These are phyloP conservation scores for Tetramitus jugosus DNA, from an alignment of 208 protist genomes.

Conservation along the genomic window DNA sequence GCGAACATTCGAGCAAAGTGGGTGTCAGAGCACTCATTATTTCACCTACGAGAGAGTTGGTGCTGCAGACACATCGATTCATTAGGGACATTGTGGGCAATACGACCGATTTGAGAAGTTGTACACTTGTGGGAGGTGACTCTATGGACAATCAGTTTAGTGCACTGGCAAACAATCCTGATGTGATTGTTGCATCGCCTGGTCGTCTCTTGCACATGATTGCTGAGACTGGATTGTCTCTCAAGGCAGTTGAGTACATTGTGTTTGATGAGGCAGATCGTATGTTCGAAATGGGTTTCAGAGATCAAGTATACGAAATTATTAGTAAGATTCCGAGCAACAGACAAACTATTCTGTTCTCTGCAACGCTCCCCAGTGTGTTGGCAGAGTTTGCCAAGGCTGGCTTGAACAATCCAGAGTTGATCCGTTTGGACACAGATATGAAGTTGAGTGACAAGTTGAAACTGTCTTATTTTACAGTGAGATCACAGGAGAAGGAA, in stretches of 20 bases:
- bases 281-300: slow-evolving; percentile 82
- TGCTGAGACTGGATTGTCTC: slow-evolving; percentile 79
- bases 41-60: slow-evolving; percentile 95
- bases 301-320: slow-evolving; percentile 54
- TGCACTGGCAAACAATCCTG: slow-evolving; percentile 85
- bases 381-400: slow-evolving; percentile 48
- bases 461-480: slow-evolving; percentile 77
- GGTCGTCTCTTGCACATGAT: slow-evolving; percentile 95
- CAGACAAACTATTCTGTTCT: slow-evolving; percentile 31
- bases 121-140: slow-evolving; percentile 90
- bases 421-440: slow-evolving; percentile 95
- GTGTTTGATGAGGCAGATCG: slow-evolving; percentile 99
- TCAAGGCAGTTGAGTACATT: slow-evolving; percentile 79
- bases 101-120: slow-evolving; percentile 78
- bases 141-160: slow-evolving; percentile 94
- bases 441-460: slow-evolving; percentile 89
- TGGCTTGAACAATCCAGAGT: slow-evolving; percentile 85
- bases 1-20: slow-evolving; percentile 71
- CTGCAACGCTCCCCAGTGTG: slow-evolving; percentile 29
- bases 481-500: slow-evolving; percentile 86
- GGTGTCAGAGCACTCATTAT: slow-evolving; percentile 92
- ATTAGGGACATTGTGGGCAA: slow-evolving; percentile 75
- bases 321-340: neutral
- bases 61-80: slow-evolving; percentile 92
- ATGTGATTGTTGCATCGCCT: slow-evolving; percentile 97